Conservation (phyloP, 2,329 filamentous ascomycete genomes). For the Aspergillus viridinutans region DNA sequence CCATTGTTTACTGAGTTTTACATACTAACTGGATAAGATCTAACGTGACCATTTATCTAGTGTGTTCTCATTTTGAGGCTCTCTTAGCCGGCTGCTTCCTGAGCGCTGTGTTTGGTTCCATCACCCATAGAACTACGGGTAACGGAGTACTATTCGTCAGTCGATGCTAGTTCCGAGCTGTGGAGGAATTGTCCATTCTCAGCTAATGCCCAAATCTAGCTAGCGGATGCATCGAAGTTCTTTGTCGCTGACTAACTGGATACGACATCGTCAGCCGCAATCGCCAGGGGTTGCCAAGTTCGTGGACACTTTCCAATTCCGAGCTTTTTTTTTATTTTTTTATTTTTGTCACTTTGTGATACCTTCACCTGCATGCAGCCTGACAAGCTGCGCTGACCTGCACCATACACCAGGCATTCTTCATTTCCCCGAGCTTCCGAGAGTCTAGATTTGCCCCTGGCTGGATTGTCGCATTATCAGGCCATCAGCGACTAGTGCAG, state of each 20-base stretch:
- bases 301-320: background rate
- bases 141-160: background rate
- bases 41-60: background rate
- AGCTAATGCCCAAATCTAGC: background rate
- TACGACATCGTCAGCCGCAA: background rate
- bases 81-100: background rate
- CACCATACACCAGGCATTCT: background rate
- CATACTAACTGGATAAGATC: too few species aligned
- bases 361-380: background rate
- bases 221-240: background rate
- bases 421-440: background rate
- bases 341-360: background rate
- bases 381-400: background rate
- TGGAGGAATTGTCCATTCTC: too few species aligned
- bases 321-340: too few species aligned
- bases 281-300: background rate
- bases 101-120: too few species aligned
- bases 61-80: background rate
- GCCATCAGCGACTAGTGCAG: background rate
- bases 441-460: background rate
- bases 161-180: background rate
- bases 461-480: background rate
- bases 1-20: background rate
- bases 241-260: slow-evolving; percentile 4
- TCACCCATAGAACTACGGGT: background rate